Evolutionary conservation across 2,329 filamentous ascomycete genomes (phyloP).

Genomic region (Sclerotinia sclerotiorum): DNA sequence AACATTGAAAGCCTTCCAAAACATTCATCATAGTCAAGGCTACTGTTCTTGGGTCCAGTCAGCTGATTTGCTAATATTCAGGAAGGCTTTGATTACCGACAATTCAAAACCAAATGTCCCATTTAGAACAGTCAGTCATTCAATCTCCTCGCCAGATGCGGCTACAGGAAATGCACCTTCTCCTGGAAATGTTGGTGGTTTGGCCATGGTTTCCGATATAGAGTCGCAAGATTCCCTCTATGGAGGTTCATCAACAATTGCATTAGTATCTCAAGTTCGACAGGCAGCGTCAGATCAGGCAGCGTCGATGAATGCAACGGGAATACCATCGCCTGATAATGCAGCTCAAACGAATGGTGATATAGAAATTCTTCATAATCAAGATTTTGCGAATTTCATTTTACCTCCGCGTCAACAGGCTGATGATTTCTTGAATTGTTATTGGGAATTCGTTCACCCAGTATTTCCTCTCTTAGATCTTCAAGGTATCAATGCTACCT

Average conservation of each 20-base stretch:
- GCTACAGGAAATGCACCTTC: background rate
- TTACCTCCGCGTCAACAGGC: constrained; percentile 29
- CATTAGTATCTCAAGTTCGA: constrained; percentile 17
- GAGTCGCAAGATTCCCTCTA: constrained; percentile 10
- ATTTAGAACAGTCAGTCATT: background rate
- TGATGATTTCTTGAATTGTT: constrained; percentile 31
- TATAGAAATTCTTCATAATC: constrained; percentile 14
- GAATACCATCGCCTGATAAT: background rate
- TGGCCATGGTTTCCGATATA: constrained; percentile 19
- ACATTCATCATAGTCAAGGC: background rate
- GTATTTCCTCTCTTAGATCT: constrained; percentile 32
- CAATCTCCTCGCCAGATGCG: background rate
- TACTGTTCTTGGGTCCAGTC: background rate
- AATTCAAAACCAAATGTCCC: background rate
- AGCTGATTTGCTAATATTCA: background rate
- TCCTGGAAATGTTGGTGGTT: constrained; percentile 13
- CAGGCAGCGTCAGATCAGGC: constrained; percentile 16
- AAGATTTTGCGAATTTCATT: constrained; percentile 24
- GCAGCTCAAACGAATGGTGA: background rate
- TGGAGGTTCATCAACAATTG: constrained; percentile 20
- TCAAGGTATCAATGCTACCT: constrained; percentile 24
- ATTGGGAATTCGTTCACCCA: constrained; percentile 32
- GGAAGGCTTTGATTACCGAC: background rate
- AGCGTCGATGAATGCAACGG: background rate
- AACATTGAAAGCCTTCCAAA: background rate